Base-by-base conservation (phyloP, 352 stramenopile genomes). In the Phytophthora melonis region DNA sequence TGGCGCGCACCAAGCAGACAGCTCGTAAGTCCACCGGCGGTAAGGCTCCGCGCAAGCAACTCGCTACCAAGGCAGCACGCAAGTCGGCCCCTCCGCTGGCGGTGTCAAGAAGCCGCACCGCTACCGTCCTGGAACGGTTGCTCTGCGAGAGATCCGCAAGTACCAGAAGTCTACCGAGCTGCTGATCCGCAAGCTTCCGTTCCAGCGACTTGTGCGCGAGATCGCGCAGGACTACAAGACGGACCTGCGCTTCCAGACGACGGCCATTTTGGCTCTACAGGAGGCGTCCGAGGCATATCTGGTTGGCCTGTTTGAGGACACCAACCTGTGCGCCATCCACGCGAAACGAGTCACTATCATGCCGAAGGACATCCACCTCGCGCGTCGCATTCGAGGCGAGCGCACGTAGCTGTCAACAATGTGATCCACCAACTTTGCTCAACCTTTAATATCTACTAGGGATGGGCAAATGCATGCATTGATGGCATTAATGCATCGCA, bases 221-320 rank as follows among this genome's bases (percentile, higher is more conserved):
- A 98, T 99, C 77, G 90, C 94, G 21, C 93, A 98, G 82, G 76
- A 98, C 97, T 94, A 98, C 98, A 91, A 90, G 79, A 97, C 89
- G 13, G 96, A 98, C 79, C 82, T 98, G 72, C 90, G 94, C 45
- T 98, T 98, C 85, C 95, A 99, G 84, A 88, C 78, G 41, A 97
- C 94, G 19, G 94, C 97, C 21, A 87, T 97, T 50, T 74, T 97
- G 32, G 91, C 90, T 53, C 81, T 97, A 25, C 92, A 98, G 84
- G 89, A 97, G 78, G 89, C 93, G 58, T 81, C 90, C n/a, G 93
- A 98, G 77, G 93, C 92, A 19, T 98, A 98, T 77, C 87, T 98
- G 14, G 91, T 98, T 8, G 91, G 89, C 32, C 86, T 98, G 41
- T 98, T 98, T 61, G 94, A 98, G 75, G 93, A 98, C 79, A 97